Evolutionary conservation across 176 grass and related monocot species (phyloP).

Genomic region (Luzula sylvatica): DNA sequence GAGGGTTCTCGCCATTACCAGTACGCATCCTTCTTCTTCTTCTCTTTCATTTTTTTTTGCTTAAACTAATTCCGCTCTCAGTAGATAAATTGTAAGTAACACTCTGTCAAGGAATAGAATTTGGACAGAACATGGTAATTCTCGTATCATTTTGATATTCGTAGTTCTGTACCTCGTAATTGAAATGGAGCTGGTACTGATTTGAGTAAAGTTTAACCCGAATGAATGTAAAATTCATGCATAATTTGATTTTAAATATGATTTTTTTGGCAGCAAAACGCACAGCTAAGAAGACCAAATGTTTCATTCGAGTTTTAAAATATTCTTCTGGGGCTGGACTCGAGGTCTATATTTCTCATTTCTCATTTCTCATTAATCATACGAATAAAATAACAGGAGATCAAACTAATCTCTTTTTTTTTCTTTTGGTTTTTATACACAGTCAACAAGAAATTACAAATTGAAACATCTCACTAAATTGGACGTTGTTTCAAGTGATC

Average conservation of each 20-base stretch:
- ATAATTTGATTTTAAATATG: no score
- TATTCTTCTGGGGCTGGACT: constrained; percentile 97
- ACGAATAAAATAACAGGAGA: not conserved
- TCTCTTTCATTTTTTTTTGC: not conserved
- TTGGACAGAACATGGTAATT: no score
- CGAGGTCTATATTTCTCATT: constrained; percentile 59
- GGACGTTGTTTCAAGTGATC: constrained; percentile 94
- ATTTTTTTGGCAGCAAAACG: constrained; percentile 59
- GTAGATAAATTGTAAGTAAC: no score
- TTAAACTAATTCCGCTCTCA: no score
- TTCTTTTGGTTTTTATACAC: constrained; percentile 30
- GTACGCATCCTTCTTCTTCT: constrained; percentile 14
- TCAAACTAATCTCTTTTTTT: constrained; percentile 3
- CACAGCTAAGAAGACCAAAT: constrained; percentile 59
- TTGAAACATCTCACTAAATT: constrained; percentile 95
- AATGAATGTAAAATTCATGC: no score
- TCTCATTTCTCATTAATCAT: constrained; percentile 1
- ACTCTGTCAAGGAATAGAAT: no score
- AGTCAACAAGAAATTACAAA: constrained; percentile 95
- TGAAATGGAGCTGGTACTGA: no score
- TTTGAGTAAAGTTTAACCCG: no score
- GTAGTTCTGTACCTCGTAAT: no score
- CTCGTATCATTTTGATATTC: no score
- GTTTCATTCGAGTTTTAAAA: constrained; percentile 82
- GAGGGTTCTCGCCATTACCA: constrained; percentile 70